Evolutionary conservation across 331 rosid genomes (phyloP), one percentile per base, ranked within the genome.

Genomic region (Pyracantha coccinea): DNA sequence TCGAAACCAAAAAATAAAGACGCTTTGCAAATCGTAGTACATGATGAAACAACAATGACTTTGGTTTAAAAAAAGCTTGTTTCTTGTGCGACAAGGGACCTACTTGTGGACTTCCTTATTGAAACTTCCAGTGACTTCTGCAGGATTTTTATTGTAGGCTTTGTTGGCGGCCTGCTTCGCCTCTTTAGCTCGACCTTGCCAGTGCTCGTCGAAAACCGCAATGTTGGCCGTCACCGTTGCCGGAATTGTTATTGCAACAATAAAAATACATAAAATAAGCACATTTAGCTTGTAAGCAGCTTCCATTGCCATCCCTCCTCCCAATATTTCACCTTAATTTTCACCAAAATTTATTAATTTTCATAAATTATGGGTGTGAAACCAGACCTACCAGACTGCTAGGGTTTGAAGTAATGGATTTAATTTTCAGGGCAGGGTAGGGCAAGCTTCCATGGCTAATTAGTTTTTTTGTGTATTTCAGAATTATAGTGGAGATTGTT

Each of bases 111-210:
- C 87, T 3, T 77, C 58, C 4, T 13, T 8, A 63, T 87, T 87
- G 45, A 85, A 74, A 50, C 69, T 38, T 15, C 15, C 9, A 23
- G 79, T 45, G 8, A 76, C 74, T 2, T 53, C 5, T 4, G 44
- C 24, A 33, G 90, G 86, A 62, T 81, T 50, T n/a, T 66, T n/a
- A 17, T 67, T 29, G 75, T 71, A 82, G 76, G 86, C 85, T 1
- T 44, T 10, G 1, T 1, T 25, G 57, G 85, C 68, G 0, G 66
- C 71, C 23, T 68, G 41, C 69, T 67, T 61, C 57, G 90, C 87
- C 16, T 81, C 86, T 55, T 23, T 15, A 3, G 82, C 71, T 68
- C 91, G 79, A 24, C 67, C 8, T 61, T 71, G 62, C 91, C 93
- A 86, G 0, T 33, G 69, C 57, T 67, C 76, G 47, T 86, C 89